Evolutionary conservation across 2,329 filamentous ascomycete species (phyloP).

Genomic region (Curvularia lunata): DNA sequence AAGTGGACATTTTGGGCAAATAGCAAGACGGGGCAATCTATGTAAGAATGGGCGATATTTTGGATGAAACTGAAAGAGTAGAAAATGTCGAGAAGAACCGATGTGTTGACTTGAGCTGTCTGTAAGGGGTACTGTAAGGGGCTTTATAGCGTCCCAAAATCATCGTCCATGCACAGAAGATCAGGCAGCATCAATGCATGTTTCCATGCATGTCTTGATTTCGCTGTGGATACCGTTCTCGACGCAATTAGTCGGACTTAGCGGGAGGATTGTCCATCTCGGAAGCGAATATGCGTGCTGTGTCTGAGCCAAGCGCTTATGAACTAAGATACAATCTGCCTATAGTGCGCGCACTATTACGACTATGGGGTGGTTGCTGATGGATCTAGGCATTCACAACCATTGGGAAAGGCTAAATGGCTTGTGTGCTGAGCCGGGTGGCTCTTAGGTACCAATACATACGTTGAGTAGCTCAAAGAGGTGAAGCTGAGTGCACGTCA

Average conservation of each 20-base stretch:
- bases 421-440: background rate
- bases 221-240: background rate
- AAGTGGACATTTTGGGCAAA: slow-evolving; percentile 21
- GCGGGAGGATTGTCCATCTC: background rate
- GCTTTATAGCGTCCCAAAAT: background rate
- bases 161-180: background rate
- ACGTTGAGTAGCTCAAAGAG: background rate
- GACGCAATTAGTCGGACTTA: background rate
- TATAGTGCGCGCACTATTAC: background rate
- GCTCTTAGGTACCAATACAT: background rate
- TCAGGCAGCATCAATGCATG: background rate
- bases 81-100: background rate
- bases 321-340: background rate
- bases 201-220: background rate
- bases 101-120: background rate
- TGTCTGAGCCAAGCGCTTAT: slow-evolving; percentile 4
- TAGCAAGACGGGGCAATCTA: background rate
- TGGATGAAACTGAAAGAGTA: background rate
- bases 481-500: background rate
- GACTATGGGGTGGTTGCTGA: background rate
- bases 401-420: background rate
- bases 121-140: background rate
- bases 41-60: background rate
- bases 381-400: background rate
- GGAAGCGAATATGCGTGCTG: background rate